Percentiles rank a stretch among this genome's conserved stretches.
Evolutionary conservation across 345 rosid species (phyloP).

Genomic region (Salix purpurea): DNA sequence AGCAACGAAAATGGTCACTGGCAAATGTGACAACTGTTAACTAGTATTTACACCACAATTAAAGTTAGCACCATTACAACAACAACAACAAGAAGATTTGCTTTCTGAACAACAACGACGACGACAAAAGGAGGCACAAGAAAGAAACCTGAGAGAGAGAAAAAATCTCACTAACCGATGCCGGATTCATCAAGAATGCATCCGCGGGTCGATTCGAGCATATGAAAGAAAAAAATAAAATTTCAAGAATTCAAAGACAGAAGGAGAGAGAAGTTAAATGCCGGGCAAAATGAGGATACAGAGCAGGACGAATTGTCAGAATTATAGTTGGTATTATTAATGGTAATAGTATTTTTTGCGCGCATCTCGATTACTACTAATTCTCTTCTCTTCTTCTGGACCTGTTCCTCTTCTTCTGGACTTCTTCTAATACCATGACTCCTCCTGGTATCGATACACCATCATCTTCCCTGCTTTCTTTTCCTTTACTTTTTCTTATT

Average conservation of each 20-base stretch:
- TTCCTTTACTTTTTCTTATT: neutral
- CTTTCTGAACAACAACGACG: neutral
- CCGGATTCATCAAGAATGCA: conserved; percentile 41
- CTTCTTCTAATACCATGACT: neutral
- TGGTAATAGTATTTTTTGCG: conserved; percentile 33
- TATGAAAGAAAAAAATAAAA: conserved; percentile 6
- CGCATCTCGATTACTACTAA: conserved; percentile 46
- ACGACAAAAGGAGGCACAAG: neutral
- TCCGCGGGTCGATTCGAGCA: conserved; percentile 32
- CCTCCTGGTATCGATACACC: neutral
- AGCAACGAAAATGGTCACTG: neutral
- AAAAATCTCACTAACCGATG: conserved; percentile 18
- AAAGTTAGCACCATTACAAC: conserved; percentile 6
- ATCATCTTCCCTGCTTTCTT: conserved; percentile 8
- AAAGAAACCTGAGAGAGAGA: neutral
- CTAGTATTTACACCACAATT: conserved; percentile 38
- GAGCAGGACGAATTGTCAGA: neutral
- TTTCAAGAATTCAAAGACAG: neutral
- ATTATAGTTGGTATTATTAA: conserved; percentile 8
- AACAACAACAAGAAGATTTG: neutral
- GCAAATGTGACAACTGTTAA: conserved; percentile 9
- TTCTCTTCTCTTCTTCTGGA: conserved; percentile 10
- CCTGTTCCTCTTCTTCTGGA: neutral
- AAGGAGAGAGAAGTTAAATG: conserved; percentile 25
- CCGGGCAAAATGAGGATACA: conserved; percentile 61